phyloP scores from a whole-genome alignment of 192 early-diverging fungal species.

The Linnemannia exigua region DNA sequence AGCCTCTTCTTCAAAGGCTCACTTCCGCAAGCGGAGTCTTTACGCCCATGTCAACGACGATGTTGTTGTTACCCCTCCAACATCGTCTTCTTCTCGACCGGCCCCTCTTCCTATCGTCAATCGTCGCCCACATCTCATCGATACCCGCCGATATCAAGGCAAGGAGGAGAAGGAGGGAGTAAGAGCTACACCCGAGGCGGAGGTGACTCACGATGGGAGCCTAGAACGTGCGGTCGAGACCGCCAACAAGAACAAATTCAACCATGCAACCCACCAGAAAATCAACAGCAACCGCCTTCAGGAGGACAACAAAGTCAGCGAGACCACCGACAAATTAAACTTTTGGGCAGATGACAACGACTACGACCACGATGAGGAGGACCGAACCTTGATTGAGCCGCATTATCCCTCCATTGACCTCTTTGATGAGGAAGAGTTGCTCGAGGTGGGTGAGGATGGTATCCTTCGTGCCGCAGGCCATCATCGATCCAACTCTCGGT shows the following conservation, averaged over 20 bases:
- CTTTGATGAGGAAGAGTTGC: slow-evolving; percentile 42
- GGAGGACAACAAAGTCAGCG: neutral
- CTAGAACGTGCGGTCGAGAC: neutral
- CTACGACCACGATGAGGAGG: slow-evolving; percentile 8
- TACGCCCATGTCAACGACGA: slow-evolving; percentile 36
- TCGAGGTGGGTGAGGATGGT: slow-evolving; percentile 42
- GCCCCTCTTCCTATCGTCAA: neutral
- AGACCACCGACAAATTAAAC: slow-evolving; percentile 8
- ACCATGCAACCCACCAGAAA: neutral
- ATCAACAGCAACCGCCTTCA: neutral
- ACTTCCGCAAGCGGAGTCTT: slow-evolving; percentile 18
- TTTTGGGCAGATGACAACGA: slow-evolving; percentile 15
- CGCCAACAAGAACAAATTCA: neutral
- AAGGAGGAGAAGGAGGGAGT: neutral
- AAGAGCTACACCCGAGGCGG: neutral
- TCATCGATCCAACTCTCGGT: neutral
- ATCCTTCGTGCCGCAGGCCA: slow-evolving; percentile 11
- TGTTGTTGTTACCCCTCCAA: neutral
- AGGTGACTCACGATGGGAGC: neutral
- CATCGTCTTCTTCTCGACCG: slow-evolving; percentile 1
- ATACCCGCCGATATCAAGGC: neutral
- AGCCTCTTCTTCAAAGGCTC: neutral
- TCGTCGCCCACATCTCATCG: neutral
- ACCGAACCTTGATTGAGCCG: slow-evolving; percentile 40
- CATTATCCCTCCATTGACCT: slow-evolving; percentile 44